A percentile compares a stretch with the other conserved stretches of the same genome.
phyloP scores from a whole-genome alignment of 1,139 yeast species.

The Ashbya aceris region DNA sequence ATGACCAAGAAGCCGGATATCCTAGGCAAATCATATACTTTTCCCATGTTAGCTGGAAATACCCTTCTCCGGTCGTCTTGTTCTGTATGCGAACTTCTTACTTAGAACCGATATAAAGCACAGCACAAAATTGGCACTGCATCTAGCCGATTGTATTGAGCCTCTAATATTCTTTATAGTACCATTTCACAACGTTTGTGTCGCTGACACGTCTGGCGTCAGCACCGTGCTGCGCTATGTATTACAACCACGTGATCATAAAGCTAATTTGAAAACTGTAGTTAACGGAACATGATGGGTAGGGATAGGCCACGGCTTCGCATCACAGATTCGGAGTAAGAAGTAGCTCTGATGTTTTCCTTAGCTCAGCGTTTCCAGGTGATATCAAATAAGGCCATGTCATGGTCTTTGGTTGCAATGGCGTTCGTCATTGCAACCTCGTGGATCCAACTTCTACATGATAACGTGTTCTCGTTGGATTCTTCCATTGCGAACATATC shows the following conservation, averaged over 20 bases:
- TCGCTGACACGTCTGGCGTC: conserved; percentile 4
- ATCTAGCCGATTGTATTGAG: too few relatives aligned
- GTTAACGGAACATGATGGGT: too few relatives aligned
- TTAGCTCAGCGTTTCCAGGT: conserved; percentile 41
- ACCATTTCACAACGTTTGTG: background rate
- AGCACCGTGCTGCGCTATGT: too few relatives aligned
- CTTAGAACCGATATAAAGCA: background rate
- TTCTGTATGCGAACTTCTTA: background rate
- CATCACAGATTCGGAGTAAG: background rate
- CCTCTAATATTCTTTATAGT: too few relatives aligned
- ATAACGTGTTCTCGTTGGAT: conserved; percentile 38
- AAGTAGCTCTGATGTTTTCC: conserved; percentile 35
- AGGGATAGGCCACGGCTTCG: background rate
- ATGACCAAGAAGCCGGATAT: conserved; percentile 43
- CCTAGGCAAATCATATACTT: conserved; percentile 32
- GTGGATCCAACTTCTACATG: conserved; percentile 39
- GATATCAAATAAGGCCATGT: conserved; percentile 47
- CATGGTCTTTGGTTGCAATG: conserved; percentile 42
- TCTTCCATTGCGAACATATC: conserved; percentile 36
- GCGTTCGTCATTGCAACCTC: conserved; percentile 41
- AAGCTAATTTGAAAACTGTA: too few relatives aligned
- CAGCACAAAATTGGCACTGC: too few relatives aligned
- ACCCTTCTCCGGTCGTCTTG: background rate
- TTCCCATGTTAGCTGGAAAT: background rate
- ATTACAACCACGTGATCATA: too few relatives aligned